Base-by-base conservation (phyloP, 177 flowering plant genomes). In the Vitis hybrid region DNA sequence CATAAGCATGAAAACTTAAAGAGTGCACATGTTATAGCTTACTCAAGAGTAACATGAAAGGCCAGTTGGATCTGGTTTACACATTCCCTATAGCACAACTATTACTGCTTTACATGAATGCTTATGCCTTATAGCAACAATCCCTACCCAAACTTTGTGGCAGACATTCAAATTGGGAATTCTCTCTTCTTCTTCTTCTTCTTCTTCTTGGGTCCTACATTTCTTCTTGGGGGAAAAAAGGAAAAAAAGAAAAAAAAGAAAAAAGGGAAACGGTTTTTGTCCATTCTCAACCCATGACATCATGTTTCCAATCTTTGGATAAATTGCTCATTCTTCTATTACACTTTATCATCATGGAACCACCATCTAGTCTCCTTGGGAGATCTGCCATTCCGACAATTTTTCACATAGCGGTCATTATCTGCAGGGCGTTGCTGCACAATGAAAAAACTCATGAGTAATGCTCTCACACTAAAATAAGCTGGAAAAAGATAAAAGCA, bases 311-410 rank as follows among this genome's bases (percentile, higher is more conserved):
- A 48, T 64, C 67, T 50, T 66, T 58, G 39, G 45, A 39, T 13
- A 34, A 21, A 66, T 59, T 26, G 54, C 39, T 63, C 8, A 14
- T 68, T 19, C 8, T 59, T 4, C 39, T 32, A 62, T 70, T 66
- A 83, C 54, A 85, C 92, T 74, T 87, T 81, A 59, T 89, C 91
- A 51, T 81, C 84, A 66, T 82, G 87, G 78, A 88, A 82, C 87
- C 87, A 86, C 92, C 88, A 86, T 55, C 89, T 82, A 7, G 93
- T 88, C 81, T 83, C 90, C 76, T 89, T 88, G 0, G 87, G 88
- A 59, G 88, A 88, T 75, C 82, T 77, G 11, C 89, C 89, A 65
- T 87, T 89, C 63, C 78, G 66, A 69, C 91, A 88, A 65, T 88
- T 88, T 77, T 80, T 87, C 68, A 88, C 92, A 54, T 88, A 87